These are phyloP conservation scores for Penicillium salamii DNA, from an alignment of 495 filamentous ascomycete genomes.

Conservation along the genomic window DNA sequence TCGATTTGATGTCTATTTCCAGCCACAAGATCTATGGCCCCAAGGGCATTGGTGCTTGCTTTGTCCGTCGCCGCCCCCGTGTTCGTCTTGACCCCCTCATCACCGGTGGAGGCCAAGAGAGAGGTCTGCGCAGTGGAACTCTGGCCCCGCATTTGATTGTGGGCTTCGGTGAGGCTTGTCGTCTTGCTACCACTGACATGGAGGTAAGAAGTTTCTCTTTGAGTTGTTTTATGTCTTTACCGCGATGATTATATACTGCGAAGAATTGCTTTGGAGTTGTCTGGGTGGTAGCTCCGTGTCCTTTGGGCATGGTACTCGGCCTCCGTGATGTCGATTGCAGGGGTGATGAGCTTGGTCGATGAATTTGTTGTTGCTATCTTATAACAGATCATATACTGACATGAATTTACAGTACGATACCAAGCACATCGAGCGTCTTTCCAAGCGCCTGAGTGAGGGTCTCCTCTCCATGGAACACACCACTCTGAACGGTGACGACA, in stretches of 20 bases:
- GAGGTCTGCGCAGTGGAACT: constrained; percentile 90
- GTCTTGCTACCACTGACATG: constrained; percentile 85
- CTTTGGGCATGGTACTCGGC: constrained; percentile 32
- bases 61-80: constrained; percentile 83
- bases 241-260: constrained; percentile 51
- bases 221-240: constrained; percentile 1
- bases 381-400: constrained; percentile 24
- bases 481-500: constrained; percentile 78
- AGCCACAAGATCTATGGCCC: constrained; percentile 98
- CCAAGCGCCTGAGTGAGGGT: constrained; percentile 75
- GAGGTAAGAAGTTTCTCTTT: constrained; percentile 58
- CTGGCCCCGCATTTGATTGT: constrained; percentile 85
- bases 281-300: constrained; percentile 42
- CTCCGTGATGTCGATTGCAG: constrained; percentile 50
- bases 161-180: constrained; percentile 93
- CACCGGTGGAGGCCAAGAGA: constrained; percentile 91
- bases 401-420: constrained; percentile 71
- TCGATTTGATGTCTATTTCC: constrained; percentile 98
- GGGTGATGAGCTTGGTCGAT: constrained; percentile 43
- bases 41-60: constrained; percentile 95
- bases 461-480: constrained; percentile 91
- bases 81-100: constrained; percentile 96
- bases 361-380: neutral
- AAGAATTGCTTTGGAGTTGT: constrained; percentile 55
- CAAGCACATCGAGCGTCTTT: constrained; percentile 75